These are phyloP conservation scores for Lipomyces yamadae DNA, from an alignment of 805 yeast genomes.

Conservation along the genomic window DNA sequence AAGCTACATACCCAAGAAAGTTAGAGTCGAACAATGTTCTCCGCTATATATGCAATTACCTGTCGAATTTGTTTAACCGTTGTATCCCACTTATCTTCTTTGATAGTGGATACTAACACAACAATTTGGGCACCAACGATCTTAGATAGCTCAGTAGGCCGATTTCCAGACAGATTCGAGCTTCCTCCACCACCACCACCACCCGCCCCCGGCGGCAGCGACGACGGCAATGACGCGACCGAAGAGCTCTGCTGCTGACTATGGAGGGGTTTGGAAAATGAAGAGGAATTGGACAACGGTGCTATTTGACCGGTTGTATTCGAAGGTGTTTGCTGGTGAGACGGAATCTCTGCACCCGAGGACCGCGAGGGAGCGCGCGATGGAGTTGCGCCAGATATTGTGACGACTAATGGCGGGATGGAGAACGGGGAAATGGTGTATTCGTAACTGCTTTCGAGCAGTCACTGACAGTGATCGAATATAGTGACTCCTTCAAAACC, in stretches of 20 bases:
- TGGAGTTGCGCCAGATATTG: conserved; percentile 16
- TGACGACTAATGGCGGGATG: conserved; percentile 7
- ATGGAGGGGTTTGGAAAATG: conserved; percentile 19
- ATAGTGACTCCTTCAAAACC: background rate
- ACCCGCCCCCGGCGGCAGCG: conserved; percentile 19
- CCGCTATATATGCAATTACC: conserved; percentile 26
- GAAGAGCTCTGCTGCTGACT: conserved; percentile 19
- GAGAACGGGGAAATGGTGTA: background rate
- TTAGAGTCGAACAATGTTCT: background rate
- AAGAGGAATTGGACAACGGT: conserved; percentile 8
- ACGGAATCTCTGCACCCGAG: conserved; percentile 13
- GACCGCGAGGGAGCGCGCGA: conserved; percentile 17
- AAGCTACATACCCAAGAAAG: conserved; percentile 41
- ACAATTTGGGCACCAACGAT: conserved; percentile 60
- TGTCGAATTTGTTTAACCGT: conserved; percentile 54
- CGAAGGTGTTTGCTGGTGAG: conserved; percentile 11
- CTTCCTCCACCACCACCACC: conserved; percentile 31
- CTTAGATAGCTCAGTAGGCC: conserved; percentile 38
- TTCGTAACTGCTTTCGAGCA: conserved; percentile 6
- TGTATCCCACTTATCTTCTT: conserved; percentile 49
- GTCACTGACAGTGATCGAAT: background rate
- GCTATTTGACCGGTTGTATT: conserved; percentile 9
- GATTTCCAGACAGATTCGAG: conserved; percentile 20
- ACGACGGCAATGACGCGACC: conserved; percentile 15
- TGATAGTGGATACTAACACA: conserved; percentile 54